Evolutionary conservation across 345 rosid species (phyloP).

Genomic region (Ceriops tagal): DNA sequence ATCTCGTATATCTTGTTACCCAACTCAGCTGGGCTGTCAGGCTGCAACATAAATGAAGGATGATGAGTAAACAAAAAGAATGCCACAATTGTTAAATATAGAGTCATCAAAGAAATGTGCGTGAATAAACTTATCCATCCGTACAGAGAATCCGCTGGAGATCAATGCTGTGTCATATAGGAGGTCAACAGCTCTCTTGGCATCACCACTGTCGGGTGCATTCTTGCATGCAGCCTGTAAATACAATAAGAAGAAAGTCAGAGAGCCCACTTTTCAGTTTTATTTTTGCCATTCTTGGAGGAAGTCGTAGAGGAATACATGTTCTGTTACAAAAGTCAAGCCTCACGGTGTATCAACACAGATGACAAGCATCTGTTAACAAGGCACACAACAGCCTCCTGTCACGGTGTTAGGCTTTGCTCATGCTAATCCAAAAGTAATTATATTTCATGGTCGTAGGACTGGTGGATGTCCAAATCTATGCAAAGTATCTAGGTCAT

Average conservation of each 20-base stretch:
- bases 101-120: neutral
- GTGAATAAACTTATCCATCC: conserved; percentile 11
- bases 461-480: no score
- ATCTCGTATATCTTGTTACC: conserved; percentile 96
- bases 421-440: no score
- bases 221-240: conserved; percentile 93
- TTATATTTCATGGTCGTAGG: no score
- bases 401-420: no score
- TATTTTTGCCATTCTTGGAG: neutral
- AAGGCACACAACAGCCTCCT: no score
- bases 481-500: no score
- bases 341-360: no score
- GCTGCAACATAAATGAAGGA: conserved; percentile 46
- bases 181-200: conserved; percentile 87
- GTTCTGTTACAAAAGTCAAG: no score
- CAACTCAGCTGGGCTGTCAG: conserved; percentile 90
- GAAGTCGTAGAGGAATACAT: neutral
- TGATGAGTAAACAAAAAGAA: neutral
- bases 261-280: neutral
- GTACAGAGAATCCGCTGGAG: conserved; percentile 94
- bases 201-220: conserved; percentile 75
- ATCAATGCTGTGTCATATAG: conserved; percentile 87
- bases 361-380: no score
- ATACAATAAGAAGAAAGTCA: neutral
- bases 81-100: no score